These are phyloP conservation scores for Neurospora sp. DNA, from an alignment of 495 filamentous ascomycete species.

Conservation along the genomic window DNA sequence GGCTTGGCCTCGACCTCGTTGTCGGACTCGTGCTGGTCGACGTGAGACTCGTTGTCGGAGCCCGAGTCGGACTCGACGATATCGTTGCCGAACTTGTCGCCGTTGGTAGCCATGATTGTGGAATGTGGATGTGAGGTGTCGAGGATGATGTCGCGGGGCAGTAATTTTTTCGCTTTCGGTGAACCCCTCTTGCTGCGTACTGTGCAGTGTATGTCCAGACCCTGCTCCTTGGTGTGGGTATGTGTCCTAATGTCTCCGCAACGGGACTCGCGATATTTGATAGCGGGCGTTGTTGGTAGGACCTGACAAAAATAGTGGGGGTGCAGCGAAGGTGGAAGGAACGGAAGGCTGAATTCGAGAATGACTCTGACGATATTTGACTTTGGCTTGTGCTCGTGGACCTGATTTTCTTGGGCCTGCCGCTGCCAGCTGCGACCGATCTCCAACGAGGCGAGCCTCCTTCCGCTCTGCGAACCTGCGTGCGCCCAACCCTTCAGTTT, in stretches of 20 bases:
- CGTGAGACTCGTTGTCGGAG: conserved; percentile 35
- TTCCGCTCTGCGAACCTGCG: background rate
- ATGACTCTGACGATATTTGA: conserved; percentile 20
- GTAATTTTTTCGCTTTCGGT: conserved; percentile 9
- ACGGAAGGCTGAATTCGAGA: background rate
- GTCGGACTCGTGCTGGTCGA: conserved; percentile 26
- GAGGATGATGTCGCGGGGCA: conserved; percentile 13
- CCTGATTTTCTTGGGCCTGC: conserved; percentile 16
- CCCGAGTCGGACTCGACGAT: conserved; percentile 35
- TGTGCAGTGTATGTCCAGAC: background rate
- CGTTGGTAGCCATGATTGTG: conserved; percentile 34
- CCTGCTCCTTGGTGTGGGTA: background rate
- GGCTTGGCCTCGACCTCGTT: conserved; percentile 33
- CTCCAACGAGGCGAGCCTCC: background rate
- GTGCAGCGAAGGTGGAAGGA: background rate
- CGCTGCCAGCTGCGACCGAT: conserved; percentile 1
- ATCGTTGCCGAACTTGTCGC: conserved; percentile 39
- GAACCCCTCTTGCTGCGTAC: conserved; percentile 6
- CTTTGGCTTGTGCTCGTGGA: conserved; percentile 2
- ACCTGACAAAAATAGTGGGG: background rate
- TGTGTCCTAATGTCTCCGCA: background rate
- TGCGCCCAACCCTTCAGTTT: background rate
- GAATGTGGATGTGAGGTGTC: conserved; percentile 2
- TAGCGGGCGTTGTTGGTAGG: background rate
- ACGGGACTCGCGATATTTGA: background rate